phyloP scores from a whole-genome alignment of 441 rosid genomes.

The Gossypium gossypioides region DNA sequence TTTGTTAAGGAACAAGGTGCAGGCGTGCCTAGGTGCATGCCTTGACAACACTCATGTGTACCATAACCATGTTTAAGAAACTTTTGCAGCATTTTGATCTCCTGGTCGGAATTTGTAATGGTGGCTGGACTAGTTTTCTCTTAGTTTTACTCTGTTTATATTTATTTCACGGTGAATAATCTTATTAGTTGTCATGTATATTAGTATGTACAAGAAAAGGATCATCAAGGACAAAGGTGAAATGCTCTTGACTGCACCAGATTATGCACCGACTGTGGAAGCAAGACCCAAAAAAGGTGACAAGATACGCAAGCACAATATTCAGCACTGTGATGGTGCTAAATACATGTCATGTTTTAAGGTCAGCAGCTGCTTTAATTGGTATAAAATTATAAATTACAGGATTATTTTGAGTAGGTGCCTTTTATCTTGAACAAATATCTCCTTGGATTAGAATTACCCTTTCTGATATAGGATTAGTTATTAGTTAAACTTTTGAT shows the following conservation, averaged over 20 bases:
- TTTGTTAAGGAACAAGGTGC: too few species aligned
- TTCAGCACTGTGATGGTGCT: constrained; percentile 59
- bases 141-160: background rate
- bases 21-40: too few species aligned
- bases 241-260: constrained; percentile 28
- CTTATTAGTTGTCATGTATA: constrained; percentile 10
- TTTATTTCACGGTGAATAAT: constrained; percentile 16
- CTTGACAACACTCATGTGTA: background rate
- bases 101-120: background rate
- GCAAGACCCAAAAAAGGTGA: constrained; percentile 39
- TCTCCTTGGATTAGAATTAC: constrained; percentile 5
- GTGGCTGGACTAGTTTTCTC: constrained; percentile 1
- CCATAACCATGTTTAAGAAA: background rate
- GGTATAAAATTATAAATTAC: background rate
- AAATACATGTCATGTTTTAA: constrained; percentile 85
- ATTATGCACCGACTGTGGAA: constrained; percentile 24
- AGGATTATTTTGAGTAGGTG: background rate
- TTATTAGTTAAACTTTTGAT: background rate
- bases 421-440: background rate
- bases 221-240: constrained; percentile 17
- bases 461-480: background rate
- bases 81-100: background rate
- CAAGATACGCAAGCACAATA: constrained; percentile 40
- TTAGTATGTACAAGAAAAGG: constrained; percentile 33
- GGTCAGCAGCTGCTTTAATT: constrained; percentile 34